Evolutionary conservation across 768 basidiomycete species (phyloP), one percentile per base, ranked within the genome.

Genomic region (Psilocybe subaeruginosa): DNA sequence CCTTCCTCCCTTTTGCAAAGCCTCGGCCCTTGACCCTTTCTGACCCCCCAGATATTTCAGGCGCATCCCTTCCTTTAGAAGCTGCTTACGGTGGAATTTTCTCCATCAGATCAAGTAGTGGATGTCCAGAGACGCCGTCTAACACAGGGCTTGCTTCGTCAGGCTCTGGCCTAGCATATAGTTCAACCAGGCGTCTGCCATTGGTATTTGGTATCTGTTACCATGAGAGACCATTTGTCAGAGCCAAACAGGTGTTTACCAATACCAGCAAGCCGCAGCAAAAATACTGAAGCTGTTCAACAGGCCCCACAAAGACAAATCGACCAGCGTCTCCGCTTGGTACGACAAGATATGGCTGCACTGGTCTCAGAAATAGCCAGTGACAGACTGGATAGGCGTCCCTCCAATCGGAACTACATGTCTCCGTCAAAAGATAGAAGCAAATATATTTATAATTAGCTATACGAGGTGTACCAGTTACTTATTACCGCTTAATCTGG

Each of bases 301-400:
- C 39, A 65, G 23, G 65, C 63, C 8, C 68, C 71, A 30, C 72
- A 74, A 48, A 58, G 61, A 12, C 68, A 69, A 47, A 58, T 74
- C 11, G 63, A 70, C 33, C 50, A 64, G 17, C 69, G 66, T 35
- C 53, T 74, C 17, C 55, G 60, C 4, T 54, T 49, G 5, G 56
- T 72, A 14, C 63, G 70, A 48, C 50, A 69, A 47, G 72, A 72
- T 48, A 70, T 74, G 64, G 39, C 53, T 2, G 45, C 67, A 17
- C 60, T 73, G 2, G 43, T 61, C n/a, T 63, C 67, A 3, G 69
- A 68, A 29, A 30, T 68, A 17, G 58, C 54, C 14, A 64, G 58
- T 8, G 64, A 64, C 33, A 66, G 59, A 29, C 30, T 35, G 23
- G 35, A 46, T 39, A 53, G 67, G 37, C 45, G 41, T 14, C 49